Evolutionary conservation across 345 rosid species (phyloP).

Genomic region (Melaleuca quinquenervia): DNA sequence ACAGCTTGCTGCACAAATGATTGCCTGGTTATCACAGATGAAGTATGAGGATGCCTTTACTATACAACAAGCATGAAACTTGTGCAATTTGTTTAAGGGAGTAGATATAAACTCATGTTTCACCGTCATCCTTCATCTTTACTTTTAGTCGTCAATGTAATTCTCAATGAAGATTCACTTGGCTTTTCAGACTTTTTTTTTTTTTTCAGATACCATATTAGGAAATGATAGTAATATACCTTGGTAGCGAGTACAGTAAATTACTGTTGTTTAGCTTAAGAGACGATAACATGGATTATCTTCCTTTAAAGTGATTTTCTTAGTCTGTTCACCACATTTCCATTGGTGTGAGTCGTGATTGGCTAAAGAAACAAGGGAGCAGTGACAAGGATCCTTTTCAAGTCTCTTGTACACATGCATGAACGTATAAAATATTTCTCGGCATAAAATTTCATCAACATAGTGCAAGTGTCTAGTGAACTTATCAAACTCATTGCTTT

Average conservation of each 20-base stretch:
- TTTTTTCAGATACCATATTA: not conserved
- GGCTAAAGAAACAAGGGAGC: not conserved
- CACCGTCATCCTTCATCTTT: not conserved
- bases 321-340: not conserved
- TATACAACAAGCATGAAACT: not conserved
- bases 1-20: constrained; percentile 36
- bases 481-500: not conserved
- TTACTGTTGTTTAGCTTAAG: not conserved
- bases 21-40: constrained; percentile 52
- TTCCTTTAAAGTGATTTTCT: not conserved
- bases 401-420: not conserved
- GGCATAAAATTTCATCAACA: not conserved
- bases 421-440: not conserved
- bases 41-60: constrained; percentile 19
- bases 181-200: not conserved
- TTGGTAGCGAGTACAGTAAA: not conserved
- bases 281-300: not conserved
- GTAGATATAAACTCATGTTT: not conserved
- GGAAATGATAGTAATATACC: not conserved
- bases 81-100: not conserved
- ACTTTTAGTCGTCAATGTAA: not conserved
- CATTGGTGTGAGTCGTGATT: not conserved
- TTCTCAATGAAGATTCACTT: not conserved
- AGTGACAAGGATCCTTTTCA: not conserved
- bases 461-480: not conserved